Percentiles rank a stretch among this genome's conserved stretches.
Evolutionary conservation across 352 stramenopile genomes (phyloP).

Genomic region (Pelagophyceae sp.): DNA sequence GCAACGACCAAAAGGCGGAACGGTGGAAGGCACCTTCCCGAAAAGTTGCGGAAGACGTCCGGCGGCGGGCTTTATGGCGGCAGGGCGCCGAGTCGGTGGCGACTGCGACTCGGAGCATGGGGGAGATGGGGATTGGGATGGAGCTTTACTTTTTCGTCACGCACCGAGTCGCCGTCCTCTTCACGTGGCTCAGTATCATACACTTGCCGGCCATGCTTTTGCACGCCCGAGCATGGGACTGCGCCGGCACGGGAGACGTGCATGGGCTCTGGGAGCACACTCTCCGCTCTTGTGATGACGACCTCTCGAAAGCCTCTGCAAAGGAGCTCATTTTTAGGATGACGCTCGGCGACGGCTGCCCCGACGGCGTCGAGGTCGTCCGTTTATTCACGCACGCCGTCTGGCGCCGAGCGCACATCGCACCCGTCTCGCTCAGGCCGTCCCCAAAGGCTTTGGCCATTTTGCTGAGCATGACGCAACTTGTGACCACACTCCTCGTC

Average conservation of each 20-base stretch:
- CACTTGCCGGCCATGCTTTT: background rate
- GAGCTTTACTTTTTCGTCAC: constrained; percentile 71
- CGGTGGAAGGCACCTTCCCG: background rate
- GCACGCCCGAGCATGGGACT: background rate
- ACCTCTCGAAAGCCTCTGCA: background rate
- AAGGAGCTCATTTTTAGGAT: background rate
- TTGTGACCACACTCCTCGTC: background rate
- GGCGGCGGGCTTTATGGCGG: background rate
- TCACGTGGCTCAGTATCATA: constrained; percentile 48
- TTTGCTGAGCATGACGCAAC: background rate
- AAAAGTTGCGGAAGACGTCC: background rate
- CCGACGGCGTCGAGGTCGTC: background rate
- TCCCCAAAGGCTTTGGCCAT: background rate
- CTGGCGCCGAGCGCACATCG: background rate
- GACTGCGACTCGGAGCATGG: constrained; percentile 59
- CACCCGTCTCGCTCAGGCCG: background rate
- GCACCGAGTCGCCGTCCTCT: constrained; percentile 56
- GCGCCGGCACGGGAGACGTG: background rate
- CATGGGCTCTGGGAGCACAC: too few species aligned
- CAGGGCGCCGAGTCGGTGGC: constrained; percentile 52
- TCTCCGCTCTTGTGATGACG: too few species aligned
- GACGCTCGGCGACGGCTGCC: constrained; percentile 1
- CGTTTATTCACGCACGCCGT: background rate
- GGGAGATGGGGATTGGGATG: constrained; percentile 61
- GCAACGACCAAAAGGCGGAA: constrained; percentile 8